These are phyloP conservation scores for Waltiozyma solani DNA, from an alignment of 1,139 yeast genomes.

Conservation along the genomic window DNA sequence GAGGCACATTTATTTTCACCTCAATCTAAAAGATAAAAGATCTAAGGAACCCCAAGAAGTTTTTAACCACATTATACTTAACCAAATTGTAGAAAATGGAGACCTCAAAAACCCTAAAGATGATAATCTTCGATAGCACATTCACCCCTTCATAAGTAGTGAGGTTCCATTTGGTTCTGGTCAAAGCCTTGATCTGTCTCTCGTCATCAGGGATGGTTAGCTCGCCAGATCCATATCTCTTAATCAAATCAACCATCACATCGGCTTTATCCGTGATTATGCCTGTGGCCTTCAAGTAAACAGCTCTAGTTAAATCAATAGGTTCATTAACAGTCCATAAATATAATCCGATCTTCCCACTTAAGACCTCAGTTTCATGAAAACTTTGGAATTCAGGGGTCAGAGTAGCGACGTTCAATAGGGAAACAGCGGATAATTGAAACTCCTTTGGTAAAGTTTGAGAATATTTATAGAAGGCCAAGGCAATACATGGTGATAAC, in stretches of 20 bases:
- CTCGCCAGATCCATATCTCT: conserved; percentile 1
- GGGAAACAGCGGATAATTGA: conserved; percentile 33
- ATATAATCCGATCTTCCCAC: conserved; percentile 44
- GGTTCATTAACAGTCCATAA: conserved; percentile 72
- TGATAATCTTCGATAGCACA: background rate
- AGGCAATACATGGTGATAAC: conserved; percentile 29
- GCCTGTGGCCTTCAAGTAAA: conserved; percentile 8
- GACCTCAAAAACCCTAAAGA: background rate
- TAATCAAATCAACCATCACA: conserved; percentile 7
- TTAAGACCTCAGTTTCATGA: conserved; percentile 25
- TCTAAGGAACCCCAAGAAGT: background rate
- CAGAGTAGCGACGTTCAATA: conserved; percentile 31
- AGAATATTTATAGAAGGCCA: conserved; percentile 24
- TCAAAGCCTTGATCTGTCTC: background rate
- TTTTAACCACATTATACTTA: background rate
- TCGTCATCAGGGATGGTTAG: background rate
- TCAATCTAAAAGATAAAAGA: background rate
- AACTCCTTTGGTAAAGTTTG: conserved; percentile 24
- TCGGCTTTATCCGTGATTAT: conserved; percentile 16
- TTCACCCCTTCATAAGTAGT: background rate
- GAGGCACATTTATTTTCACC: too few relatives aligned
- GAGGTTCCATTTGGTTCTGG: background rate
- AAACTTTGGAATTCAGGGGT: conserved; percentile 29
- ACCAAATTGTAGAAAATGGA: background rate
- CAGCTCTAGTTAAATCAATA: conserved; percentile 10